Percentiles rank a stretch among this genome's conserved stretches.
These are phyloP conservation scores for Sanghuangporus baumii DNA, from an alignment of 1,284 basidiomycete genomes.

Conservation along the genomic window DNA sequence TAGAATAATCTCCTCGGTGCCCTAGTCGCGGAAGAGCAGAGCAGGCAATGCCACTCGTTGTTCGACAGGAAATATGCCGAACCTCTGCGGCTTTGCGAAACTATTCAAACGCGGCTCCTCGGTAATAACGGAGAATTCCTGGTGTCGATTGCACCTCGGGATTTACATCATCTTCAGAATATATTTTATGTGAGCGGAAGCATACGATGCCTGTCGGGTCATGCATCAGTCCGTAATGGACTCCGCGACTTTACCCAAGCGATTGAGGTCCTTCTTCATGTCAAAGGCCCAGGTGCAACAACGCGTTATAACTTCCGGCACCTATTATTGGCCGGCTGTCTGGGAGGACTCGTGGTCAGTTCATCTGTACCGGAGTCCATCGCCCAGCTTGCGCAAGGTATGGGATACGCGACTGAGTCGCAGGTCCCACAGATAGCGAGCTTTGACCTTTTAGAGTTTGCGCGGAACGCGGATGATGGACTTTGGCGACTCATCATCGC, in stretches of 20 bases:
- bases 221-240: slow-evolving; percentile 27
- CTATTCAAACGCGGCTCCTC: slow-evolving; percentile 25
- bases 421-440: slow-evolving; percentile 23
- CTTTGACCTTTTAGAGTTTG: slow-evolving; percentile 30
- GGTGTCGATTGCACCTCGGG: slow-evolving; percentile 26
- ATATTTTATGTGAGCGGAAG: slow-evolving; percentile 40
- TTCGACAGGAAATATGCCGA: slow-evolving; percentile 25
- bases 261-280: slow-evolving; percentile 31
- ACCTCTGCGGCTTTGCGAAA: slow-evolving; percentile 33
- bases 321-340: slow-evolving; percentile 31
- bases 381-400: slow-evolving; percentile 20
- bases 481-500: slow-evolving; percentile 29
- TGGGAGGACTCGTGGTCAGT: slow-evolving; percentile 25
- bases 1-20: slow-evolving; percentile 37
- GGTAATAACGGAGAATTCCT: slow-evolving; percentile 15
- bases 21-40: slow-evolving; percentile 28
- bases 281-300: slow-evolving; percentile 19
- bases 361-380: slow-evolving; percentile 23
- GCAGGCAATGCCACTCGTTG: not conserved
- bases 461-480: slow-evolving; percentile 30
- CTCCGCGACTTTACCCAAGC: slow-evolving; percentile 30
- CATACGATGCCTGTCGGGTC: slow-evolving; percentile 23
- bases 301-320: slow-evolving; percentile 28
- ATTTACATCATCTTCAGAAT: slow-evolving; percentile 36
- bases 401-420: slow-evolving; percentile 21